Conservation (phyloP, 106 monocot species). For the Cymbidium sinense region DNA sequence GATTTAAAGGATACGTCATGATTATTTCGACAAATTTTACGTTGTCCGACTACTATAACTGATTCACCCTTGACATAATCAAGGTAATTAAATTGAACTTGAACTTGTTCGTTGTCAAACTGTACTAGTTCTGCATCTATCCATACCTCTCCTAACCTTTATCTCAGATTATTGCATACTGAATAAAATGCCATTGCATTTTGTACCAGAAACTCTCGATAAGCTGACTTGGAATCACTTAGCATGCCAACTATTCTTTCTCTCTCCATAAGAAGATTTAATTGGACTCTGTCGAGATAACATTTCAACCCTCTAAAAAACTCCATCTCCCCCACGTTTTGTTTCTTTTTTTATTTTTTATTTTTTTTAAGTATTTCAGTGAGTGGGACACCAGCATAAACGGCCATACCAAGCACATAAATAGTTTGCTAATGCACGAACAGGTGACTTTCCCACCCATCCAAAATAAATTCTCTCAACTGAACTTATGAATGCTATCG, state of each 20-base stretch:
- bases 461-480: neutral
- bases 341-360: neutral
- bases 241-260: neutral
- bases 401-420: neutral
- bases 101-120: too few relatives aligned
- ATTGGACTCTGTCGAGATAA: neutral
- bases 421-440: neutral
- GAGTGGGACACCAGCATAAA: neutral
- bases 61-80: too few relatives aligned
- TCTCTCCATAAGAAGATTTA: neutral
- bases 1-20: too few relatives aligned
- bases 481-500: neutral
- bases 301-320: neutral
- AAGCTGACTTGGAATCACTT: neutral
- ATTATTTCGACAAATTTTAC: too few relatives aligned
- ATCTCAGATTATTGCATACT: too few relatives aligned
- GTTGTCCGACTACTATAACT: too few relatives aligned
- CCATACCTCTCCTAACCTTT: too few relatives aligned
- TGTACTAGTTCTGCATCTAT: too few relatives aligned
- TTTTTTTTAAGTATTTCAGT: neutral
- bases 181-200: too few relatives aligned
- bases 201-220: too few relatives aligned
- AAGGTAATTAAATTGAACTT: too few relatives aligned
- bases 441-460: neutral
- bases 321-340: neutral